Conservation (phyloP, 2,329 filamentous ascomycete species). For the Aureobasidium vineae region DNA sequence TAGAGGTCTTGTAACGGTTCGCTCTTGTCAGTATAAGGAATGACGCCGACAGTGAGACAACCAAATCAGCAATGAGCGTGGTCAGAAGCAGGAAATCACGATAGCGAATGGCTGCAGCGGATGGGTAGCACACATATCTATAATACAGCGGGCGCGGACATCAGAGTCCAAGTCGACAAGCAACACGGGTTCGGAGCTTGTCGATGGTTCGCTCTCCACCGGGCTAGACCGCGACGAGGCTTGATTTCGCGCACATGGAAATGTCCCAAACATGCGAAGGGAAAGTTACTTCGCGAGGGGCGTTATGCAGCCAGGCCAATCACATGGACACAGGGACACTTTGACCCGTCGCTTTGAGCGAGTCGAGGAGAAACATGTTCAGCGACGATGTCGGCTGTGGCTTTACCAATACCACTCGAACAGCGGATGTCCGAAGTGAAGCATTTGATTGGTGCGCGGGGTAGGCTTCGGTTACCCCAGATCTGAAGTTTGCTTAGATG, state of each 20-base stretch:
- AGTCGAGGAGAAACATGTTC: neutral
- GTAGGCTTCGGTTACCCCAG: neutral
- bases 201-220: conserved; percentile 12
- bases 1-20: neutral
- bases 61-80: neutral
- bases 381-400: conserved; percentile 7
- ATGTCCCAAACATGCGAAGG: neutral
- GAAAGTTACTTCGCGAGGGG: neutral
- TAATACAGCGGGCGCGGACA: neutral
- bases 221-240: conserved; percentile 9
- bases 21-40: neutral
- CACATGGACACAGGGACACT: neutral
- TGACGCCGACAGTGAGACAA: neutral
- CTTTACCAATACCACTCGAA: neutral
- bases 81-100: neutral
- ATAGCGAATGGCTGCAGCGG: neutral
- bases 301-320: neutral
- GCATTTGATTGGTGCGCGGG: conserved; percentile 3
- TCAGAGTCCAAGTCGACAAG: conserved; percentile 2
- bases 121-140: neutral
- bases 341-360: neutral
- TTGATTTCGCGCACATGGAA: neutral
- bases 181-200: neutral
- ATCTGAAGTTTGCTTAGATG: neutral
- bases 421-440: neutral